Base-by-base conservation (phyloP, 192 early-diverging fungal genomes). In the Lobosporangium transversale region DNA sequence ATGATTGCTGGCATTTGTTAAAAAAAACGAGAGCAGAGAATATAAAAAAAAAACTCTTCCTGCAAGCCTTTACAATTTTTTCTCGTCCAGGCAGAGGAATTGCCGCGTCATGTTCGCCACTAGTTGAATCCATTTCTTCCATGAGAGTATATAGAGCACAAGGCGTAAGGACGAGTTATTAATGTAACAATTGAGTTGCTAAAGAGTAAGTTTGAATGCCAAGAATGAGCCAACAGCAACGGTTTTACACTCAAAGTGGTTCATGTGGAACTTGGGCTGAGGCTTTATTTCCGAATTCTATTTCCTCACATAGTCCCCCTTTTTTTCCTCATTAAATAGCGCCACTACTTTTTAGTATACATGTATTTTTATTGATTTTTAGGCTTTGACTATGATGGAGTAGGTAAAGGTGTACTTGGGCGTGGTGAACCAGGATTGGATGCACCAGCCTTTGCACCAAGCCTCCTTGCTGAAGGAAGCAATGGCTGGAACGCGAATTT, bases 401-500 rank as follows among this genome's bases (percentile, higher is more conserved):
- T 56, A 4, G 68, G 43, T 37, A 53, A 64, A 14, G 62, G 62
- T 29, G 62, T 74, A 36, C 65, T 67, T 42, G 73, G 53, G 6
- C 73, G 42, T 29, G 73, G 62, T 14, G 73, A 76, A 3, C 73
- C 45, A 43, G 73, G 73, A 35, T 58, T 76, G 8, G 63, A 61
- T 20, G 31, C 58, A 7, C 17, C 51, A 24, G 44, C 24, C 24
- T 42, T 61, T 14, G 40, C 57, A 15, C 52, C 73, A 29, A 67
- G 40, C 23, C 73, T 43, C 5, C 65, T 61, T 20, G 57, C 53
- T 24, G 59, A 55, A 35, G 78, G 62, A 15, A 68, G 56, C 52
- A 83, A 40, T 21, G 80, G 79, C 44, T 79, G 82, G 67, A 91
- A 89, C 6, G 90, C 86, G 54, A 91, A 91, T 52, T 89, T 91